Evolutionary conservation across 2,329 filamentous ascomycete species (phyloP), one percentile per base, ranked within the genome.

Genomic region (Emericellopsis atlantica): DNA sequence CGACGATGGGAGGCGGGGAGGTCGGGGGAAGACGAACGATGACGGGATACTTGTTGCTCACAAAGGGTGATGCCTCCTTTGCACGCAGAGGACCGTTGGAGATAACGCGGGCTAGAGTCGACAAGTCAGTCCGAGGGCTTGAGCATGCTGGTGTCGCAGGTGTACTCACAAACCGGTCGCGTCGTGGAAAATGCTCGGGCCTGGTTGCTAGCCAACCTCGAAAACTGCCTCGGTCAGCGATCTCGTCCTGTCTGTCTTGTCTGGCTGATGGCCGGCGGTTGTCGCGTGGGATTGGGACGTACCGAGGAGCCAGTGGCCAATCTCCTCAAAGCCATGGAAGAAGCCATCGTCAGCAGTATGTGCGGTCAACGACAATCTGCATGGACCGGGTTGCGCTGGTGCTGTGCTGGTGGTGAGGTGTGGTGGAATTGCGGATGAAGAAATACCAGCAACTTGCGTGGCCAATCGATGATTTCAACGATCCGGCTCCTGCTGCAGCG

Each of bases 21-120:
- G 23, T 22, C 5, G 37, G 31, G 33, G 33, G 39, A 34, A 8
- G 51, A 73, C 82, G 65, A 76, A 86, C 84, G 63, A 98, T 89
- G 54, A 98, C 85, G 39, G 88, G 84, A 65, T 98, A 96, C 67
- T 95, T 92, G 64, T 74, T 81, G 64, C 81, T 84, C 54, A 95
- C 76, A 59, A 86, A 85, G 37, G 85, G 81, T 48, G 85, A 85
- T 26, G 89, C 89, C 71, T 95, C 89, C 72, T 93, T 95, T 43
- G 90, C 92, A 62, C 88, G 81, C 50, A 96, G 74, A 51, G 86
- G 85, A 52, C 80, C 77, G 65, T 83, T 90, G 54, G 84, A 80
- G 61, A 94, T 84, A 60, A 96, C 85, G 62, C 83, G 81, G 57
- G 87, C 85, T 88, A 54, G 36, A 36, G n/a, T 29, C 9, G 9